Evolutionary conservation across 2,329 filamentous ascomycete genomes (phyloP).

Genomic region (Aspergillus jensenii): DNA sequence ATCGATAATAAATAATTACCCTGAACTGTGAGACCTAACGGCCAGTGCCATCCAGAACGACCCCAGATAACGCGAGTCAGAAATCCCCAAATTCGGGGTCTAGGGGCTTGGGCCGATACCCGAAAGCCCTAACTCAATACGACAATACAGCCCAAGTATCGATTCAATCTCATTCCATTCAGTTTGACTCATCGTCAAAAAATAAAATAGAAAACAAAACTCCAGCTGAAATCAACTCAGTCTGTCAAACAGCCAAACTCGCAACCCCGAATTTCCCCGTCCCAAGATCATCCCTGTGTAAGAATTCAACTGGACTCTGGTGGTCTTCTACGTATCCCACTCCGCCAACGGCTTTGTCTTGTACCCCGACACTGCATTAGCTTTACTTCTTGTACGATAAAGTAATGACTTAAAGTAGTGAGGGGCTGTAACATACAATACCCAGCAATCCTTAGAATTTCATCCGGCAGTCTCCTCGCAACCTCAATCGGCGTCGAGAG

Average conservation of each 20-base stretch:
- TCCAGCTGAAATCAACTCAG: no score
- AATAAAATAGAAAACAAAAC: neutral
- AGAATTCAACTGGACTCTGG: conserved; percentile 2
- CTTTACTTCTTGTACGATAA: neutral
- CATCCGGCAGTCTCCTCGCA: neutral
- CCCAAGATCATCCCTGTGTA: neutral
- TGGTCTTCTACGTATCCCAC: conserved; percentile 10
- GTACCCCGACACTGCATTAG: neutral
- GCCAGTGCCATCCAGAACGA: no score
- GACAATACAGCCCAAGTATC: no score
- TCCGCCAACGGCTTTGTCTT: conserved; percentile 3
- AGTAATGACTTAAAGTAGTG: neutral
- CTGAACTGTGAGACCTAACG: no score
- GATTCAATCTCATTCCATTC: no score
- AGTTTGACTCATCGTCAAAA: neutral
- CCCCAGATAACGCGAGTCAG: no score
- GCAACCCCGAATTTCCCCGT: conserved; percentile 1
- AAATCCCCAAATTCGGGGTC: no score
- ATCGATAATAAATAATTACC: no score
- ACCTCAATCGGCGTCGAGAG: conserved; percentile 3
- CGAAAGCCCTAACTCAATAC: no score
- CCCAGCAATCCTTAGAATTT: conserved; percentile 4
- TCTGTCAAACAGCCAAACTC: neutral
- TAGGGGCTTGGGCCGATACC: no score
- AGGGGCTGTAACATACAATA: neutral